Evolutionary conservation across 768 basidiomycete species (phyloP).

Genomic region (Pleurotus djamor): DNA sequence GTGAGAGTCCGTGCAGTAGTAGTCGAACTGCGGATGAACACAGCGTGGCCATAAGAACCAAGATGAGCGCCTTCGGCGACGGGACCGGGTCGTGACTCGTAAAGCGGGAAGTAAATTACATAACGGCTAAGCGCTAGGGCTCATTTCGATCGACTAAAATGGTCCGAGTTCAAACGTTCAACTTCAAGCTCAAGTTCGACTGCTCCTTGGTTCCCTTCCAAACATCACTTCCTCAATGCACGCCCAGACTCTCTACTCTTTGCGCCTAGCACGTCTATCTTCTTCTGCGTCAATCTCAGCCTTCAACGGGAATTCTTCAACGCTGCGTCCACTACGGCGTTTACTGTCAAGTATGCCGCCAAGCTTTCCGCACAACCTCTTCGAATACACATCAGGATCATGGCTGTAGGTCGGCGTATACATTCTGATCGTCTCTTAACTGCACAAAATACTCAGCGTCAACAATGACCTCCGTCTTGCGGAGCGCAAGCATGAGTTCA

Average conservation of each 20-base stretch:
- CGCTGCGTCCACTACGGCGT: conserved; percentile 15
- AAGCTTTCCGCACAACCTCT: conserved; percentile 20
- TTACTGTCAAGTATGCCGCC: conserved; percentile 19
- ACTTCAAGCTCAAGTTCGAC: too few species aligned
- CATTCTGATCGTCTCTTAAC: conserved; percentile 19
- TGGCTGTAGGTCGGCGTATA: conserved; percentile 28
- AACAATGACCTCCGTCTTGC: conserved; percentile 29
- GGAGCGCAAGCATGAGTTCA: conserved; percentile 28
- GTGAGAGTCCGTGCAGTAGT: too few species aligned
- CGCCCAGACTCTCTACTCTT: conserved; percentile 16
- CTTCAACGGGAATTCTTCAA: conserved; percentile 13
- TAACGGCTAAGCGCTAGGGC: too few species aligned
- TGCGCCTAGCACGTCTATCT: conserved; percentile 15
- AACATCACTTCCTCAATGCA: too few species aligned
- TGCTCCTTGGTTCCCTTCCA: too few species aligned
- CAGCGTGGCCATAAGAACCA: too few species aligned
- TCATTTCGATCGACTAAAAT: too few species aligned
- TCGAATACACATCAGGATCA: conserved; percentile 32
- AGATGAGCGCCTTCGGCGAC: too few species aligned
- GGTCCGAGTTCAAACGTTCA: too few species aligned
- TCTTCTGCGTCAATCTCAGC: conserved; percentile 12
- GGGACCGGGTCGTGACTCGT: too few species aligned
- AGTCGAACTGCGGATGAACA: too few species aligned
- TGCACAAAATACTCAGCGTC: conserved; percentile 24
- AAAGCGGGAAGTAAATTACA: too few species aligned